phyloP scores from a whole-genome alignment of 2,329 filamentous ascomycete species.

The Colletotrichum liaoningense region DNA sequence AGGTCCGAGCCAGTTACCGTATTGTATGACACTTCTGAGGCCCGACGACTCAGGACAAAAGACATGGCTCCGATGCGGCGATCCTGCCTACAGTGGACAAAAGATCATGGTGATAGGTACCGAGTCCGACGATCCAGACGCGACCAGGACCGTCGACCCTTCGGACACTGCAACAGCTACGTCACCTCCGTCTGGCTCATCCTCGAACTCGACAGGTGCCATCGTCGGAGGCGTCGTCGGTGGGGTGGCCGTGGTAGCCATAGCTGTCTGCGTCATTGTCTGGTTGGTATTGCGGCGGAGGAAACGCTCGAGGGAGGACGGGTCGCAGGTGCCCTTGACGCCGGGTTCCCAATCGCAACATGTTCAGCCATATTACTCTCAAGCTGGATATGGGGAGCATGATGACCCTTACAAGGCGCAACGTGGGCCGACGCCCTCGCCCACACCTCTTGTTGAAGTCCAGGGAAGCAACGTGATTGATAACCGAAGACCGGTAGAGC shows the following conservation, averaged over 20 bases:
- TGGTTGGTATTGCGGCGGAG: conserved; percentile 13
- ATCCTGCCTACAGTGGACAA: not conserved
- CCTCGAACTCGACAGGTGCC: not conserved
- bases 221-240: conserved; percentile 17
- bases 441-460: not conserved
- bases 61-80: not conserved
- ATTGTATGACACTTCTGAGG: not conserved
- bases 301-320: not conserved
- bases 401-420: not conserved
- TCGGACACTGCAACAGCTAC: not conserved
- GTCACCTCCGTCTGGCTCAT: not conserved
- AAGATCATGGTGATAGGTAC: not conserved
- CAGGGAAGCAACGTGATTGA: not conserved
- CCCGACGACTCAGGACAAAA: not conserved
- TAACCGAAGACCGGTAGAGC: not conserved
- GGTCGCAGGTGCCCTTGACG: not conserved
- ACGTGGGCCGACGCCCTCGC: not conserved
- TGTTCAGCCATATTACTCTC: not conserved
- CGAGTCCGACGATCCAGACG: not conserved
- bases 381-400: not conserved
- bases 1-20: not conserved
- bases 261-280: conserved; percentile 19
- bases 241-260: conserved; percentile 7
- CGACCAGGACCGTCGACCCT: not conserved
- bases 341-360: not conserved